Conservation (phyloP, 164 flowering plant genomes). For the Vitis cinerea region DNA sequence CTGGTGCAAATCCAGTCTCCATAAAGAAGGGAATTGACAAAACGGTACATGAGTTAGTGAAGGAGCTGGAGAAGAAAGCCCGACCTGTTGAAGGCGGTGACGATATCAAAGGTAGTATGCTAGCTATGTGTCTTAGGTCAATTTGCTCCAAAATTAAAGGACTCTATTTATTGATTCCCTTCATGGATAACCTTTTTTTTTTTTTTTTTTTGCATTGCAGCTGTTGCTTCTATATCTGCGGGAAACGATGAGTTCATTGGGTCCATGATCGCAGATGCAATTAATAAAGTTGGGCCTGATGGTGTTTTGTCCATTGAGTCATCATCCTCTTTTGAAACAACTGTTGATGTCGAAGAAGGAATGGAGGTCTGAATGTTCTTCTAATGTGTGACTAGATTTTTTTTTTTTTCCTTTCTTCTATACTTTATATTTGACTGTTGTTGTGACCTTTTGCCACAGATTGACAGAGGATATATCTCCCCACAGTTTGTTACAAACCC, state of each 20-base stretch:
- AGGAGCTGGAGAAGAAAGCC: conserved; percentile 80
- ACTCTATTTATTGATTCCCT: neutral
- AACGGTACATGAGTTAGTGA: conserved; percentile 65
- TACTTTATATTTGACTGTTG: neutral
- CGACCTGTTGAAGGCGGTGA: conserved; percentile 89
- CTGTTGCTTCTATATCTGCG: conserved; percentile 94
- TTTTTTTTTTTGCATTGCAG: conserved; percentile 29
- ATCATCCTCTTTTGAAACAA: conserved; percentile 96
- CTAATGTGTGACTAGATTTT: neutral
- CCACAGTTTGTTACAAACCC: conserved; percentile 95
- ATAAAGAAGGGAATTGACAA: conserved; percentile 93
- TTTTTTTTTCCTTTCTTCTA: neutral
- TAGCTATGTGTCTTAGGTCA: neutral
- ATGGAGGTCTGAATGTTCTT: conserved; percentile 70
- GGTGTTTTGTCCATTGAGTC: conserved; percentile 98
- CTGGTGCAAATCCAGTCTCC: conserved; percentile 97
- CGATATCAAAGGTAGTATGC: conserved; percentile 78
- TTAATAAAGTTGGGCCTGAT: conserved; percentile 98
- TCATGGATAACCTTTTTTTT: neutral
- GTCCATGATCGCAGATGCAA: conserved; percentile 96
- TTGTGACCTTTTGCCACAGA: conserved; percentile 37
- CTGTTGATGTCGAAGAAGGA: conserved; percentile 98
- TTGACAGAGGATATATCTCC: conserved; percentile 97
- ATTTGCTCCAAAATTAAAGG: neutral
- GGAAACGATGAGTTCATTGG: conserved; percentile 94